Percentiles rank a stretch among this genome's conserved stretches.
These are phyloP conservation scores for Kwoniella sp. DNA, from an alignment of 768 basidiomycete genomes.

Conservation along the genomic window DNA sequence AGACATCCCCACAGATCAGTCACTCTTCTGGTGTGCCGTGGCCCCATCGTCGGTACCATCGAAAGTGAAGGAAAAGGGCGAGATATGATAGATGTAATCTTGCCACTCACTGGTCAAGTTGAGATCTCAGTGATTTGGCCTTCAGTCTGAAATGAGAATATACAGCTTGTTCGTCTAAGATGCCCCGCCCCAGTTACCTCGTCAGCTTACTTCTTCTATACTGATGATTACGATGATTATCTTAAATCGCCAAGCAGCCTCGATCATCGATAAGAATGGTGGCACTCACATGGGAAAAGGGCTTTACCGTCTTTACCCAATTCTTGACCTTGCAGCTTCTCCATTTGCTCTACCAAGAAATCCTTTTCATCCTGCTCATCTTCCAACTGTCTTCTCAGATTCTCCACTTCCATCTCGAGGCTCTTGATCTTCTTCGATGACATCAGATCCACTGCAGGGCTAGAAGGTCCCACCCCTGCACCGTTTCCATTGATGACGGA, in stretches of 20 bases:
- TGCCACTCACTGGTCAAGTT: slow-evolving; percentile 48
- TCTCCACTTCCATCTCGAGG: slow-evolving; percentile 46
- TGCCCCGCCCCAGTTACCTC: no score
- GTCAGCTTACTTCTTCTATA: neutral
- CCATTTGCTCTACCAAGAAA: slow-evolving; percentile 36
- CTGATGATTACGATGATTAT: no score
- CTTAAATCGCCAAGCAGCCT: no score
- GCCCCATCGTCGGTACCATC: no score
- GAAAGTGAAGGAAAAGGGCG: no score
- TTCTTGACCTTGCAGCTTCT: slow-evolving; percentile 34
- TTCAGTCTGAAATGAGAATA: slow-evolving; percentile 49
- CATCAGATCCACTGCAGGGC: slow-evolving; percentile 68
- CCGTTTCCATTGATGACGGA: slow-evolving; percentile 67
- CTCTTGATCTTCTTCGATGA: slow-evolving; percentile 51
- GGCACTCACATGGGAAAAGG: slow-evolving; percentile 5
- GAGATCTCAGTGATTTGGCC: slow-evolving; percentile 43
- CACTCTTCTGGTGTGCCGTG: no score
- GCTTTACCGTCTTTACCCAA: neutral
- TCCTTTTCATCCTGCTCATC: slow-evolving; percentile 52
- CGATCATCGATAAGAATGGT: neutral
- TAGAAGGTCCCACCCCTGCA: slow-evolving; percentile 37
- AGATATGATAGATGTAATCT: no score
- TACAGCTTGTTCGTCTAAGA: slow-evolving; percentile 42
- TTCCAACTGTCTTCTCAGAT: slow-evolving; percentile 47
- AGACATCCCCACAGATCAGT: no score